Conservation (phyloP, 192 early-diverging fungal genomes). For the Umbelopsis sp. region DNA sequence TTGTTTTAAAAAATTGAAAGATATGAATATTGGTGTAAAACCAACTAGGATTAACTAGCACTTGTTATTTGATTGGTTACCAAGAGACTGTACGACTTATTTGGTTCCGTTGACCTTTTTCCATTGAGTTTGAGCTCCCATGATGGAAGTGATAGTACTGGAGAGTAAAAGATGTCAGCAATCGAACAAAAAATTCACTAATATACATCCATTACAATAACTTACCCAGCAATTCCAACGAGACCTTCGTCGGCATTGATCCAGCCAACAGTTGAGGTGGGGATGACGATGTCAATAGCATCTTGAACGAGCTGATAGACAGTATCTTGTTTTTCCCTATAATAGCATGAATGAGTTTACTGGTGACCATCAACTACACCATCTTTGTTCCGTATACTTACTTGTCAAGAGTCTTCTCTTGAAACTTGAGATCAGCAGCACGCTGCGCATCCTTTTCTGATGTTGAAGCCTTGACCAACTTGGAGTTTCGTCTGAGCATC, state of each 20-base stretch:
- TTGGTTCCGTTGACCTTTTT: slow-evolving; percentile 41
- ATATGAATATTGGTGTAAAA: too few relatives aligned
- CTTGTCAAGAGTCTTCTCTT: slow-evolving; percentile 49
- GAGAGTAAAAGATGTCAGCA: neutral
- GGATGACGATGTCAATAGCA: slow-evolving; percentile 70
- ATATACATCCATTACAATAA: neutral
- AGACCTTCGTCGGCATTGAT: slow-evolving; percentile 66
- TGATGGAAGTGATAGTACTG: slow-evolving; percentile 67
- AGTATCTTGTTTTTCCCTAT: slow-evolving; percentile 58
- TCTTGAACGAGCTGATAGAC: slow-evolving; percentile 65
- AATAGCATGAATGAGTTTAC: slow-evolving; percentile 14
- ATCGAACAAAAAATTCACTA: neutral
- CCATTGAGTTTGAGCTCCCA: slow-evolving; percentile 66
- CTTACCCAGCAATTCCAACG: slow-evolving; percentile 71
- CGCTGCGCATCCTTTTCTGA: slow-evolving; percentile 36
- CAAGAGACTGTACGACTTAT: neutral
- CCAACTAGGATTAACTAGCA: too few relatives aligned
- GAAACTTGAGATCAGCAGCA: slow-evolving; percentile 38
- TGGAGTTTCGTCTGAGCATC: slow-evolving; percentile 29
- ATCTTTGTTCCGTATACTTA: slow-evolving; percentile 20
- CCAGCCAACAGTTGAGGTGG: slow-evolving; percentile 68
- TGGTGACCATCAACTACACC: neutral
- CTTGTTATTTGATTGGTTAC: too few relatives aligned
- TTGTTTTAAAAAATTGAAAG: too few relatives aligned
- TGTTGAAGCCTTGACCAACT: slow-evolving; percentile 26